phyloP scores from a whole-genome alignment of 345 rosid genomes.

The Garcia nutans region DNA sequence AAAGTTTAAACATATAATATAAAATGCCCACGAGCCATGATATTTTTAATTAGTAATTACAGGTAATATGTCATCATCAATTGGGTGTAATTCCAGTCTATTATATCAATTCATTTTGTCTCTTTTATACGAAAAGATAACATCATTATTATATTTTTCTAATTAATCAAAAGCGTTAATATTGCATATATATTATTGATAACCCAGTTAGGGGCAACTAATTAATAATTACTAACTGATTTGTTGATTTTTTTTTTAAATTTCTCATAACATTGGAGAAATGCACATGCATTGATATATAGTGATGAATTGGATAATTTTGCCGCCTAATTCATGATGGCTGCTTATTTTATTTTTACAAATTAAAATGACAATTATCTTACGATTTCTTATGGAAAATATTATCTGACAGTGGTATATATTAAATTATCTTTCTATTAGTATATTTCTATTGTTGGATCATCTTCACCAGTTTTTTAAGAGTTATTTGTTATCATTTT shows the following conservation, averaged over 20 bases:
- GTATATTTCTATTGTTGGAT: too few species aligned
- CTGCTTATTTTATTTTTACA: not conserved
- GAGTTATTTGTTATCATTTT: too few species aligned
- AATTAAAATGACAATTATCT: too few species aligned
- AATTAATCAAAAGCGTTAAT: not conserved
- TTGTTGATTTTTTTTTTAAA: not conserved
- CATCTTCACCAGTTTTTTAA: too few species aligned
- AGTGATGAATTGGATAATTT: slow-evolving; percentile 11
- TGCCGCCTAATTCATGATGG: not conserved
- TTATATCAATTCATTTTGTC: not conserved
- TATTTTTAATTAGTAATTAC: not conserved
- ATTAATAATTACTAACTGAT: not conserved
- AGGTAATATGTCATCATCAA: slow-evolving; percentile 11
- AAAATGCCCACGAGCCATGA: not conserved
- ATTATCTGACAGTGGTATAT: not conserved
- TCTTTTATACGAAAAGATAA: not conserved
- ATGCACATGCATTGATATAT: not conserved
- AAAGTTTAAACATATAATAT: not conserved
- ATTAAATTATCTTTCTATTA: too few species aligned
- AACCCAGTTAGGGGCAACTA: not conserved
- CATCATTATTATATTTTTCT: not conserved
- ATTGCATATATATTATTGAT: not conserved
- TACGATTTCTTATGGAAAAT: too few species aligned
- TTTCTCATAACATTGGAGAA: slow-evolving; percentile 6
- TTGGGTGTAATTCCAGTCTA: not conserved